A percentile compares a stretch with the other conserved stretches of the same genome.
phyloP scores from a whole-genome alignment of 2,329 filamentous ascomycete species.

The Elsinoe ampelina region DNA sequence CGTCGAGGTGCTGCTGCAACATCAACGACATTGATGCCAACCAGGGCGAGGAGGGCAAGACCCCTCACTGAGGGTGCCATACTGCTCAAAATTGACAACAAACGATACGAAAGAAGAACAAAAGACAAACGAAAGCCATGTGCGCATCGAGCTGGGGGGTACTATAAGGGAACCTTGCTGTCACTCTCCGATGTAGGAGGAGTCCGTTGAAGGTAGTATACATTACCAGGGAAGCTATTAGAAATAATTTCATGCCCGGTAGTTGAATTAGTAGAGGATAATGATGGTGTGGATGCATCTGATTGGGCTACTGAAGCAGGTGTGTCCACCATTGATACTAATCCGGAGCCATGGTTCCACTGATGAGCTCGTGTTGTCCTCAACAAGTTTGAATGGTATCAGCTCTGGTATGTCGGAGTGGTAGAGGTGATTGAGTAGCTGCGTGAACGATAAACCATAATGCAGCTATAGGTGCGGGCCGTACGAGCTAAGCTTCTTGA shows the following conservation, averaged over 20 bases:
- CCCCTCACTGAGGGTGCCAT: conserved; percentile 7
- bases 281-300: neutral
- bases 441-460: neutral
- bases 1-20: conserved; percentile 1
- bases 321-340: neutral
- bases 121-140: neutral
- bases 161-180: conserved; percentile 8
- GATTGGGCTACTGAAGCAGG: neutral
- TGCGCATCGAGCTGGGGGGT: neutral
- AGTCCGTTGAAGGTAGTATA: neutral
- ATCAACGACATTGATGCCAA: conserved; percentile 6
- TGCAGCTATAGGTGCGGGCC: neutral
- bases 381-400: neutral
- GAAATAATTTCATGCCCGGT: neutral
- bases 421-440: neutral
- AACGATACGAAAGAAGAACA: neutral
- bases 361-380: neutral
- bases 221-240: neutral
- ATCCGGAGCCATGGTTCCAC: neutral
- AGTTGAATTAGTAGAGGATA: neutral
- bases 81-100: neutral
- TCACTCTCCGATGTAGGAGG: neutral
- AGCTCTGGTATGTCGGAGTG: neutral
- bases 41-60: neutral
- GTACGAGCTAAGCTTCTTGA: neutral